Conservation (phyloP, 768 basidiomycete genomes). For the Lentinus brumalis region DNA sequence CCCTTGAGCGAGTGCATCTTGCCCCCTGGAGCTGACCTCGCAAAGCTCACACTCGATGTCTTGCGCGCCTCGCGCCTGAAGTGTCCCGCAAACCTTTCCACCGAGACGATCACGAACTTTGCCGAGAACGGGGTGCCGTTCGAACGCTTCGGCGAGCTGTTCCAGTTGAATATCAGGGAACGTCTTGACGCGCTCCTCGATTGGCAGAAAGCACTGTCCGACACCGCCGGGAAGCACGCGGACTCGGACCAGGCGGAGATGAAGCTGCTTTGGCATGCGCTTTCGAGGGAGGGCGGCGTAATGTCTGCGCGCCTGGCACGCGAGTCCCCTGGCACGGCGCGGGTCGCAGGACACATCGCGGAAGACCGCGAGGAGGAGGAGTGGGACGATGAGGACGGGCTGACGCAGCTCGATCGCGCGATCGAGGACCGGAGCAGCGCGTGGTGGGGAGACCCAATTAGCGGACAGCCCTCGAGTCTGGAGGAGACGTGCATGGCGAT, state of each 20-base stretch:
- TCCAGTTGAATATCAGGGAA: constrained; percentile 23
- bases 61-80: constrained; percentile 53
- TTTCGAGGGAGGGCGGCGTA: constrained; percentile 27
- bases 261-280: constrained; percentile 25
- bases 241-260: constrained; percentile 10
- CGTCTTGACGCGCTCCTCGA: constrained; percentile 25
- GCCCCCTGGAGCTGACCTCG: constrained; percentile 36
- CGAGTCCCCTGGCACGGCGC: constrained; percentile 26
- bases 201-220: background rate
- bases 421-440: constrained; percentile 49
- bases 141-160: constrained; percentile 34
- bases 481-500: constrained; percentile 63
- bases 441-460: constrained; percentile 71
- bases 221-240: background rate
- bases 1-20: constrained; percentile 11
- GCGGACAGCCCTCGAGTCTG: constrained; percentile 58
- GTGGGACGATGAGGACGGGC: constrained; percentile 29
- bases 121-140: constrained; percentile 61
- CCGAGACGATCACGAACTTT: constrained; percentile 64
- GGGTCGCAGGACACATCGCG: constrained; percentile 25
- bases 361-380: constrained; percentile 25
- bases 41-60: constrained; percentile 54
- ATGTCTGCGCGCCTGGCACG: constrained; percentile 27
- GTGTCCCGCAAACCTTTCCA: constrained; percentile 48
- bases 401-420: constrained; percentile 17